These are phyloP conservation scores for Yamadazyma mexicana DNA, from an alignment of 1,139 yeast genomes.

Conservation along the genomic window DNA sequence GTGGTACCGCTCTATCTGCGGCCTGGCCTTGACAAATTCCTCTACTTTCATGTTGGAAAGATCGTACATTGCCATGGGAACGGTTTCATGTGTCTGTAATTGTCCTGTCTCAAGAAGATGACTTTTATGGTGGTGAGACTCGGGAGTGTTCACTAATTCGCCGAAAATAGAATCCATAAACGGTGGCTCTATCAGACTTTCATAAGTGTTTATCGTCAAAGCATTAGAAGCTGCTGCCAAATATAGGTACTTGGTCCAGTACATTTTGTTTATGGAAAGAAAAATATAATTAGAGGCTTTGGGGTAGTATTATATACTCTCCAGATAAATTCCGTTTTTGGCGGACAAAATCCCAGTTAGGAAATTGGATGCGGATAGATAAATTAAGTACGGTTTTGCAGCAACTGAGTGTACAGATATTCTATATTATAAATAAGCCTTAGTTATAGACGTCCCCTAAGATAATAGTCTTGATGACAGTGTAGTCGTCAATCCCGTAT, in stretches of 20 bases:
- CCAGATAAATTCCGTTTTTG: neutral
- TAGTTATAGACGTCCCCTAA: constrained; percentile 37
- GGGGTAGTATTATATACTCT: no score
- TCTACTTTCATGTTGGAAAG: constrained; percentile 5
- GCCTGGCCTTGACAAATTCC: constrained; percentile 3
- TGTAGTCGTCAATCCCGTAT: constrained; percentile 47
- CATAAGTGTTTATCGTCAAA: constrained; percentile 1
- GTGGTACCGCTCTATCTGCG: constrained; percentile 5
- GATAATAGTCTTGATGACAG: constrained; percentile 39
- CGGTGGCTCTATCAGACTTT: constrained; percentile 6
- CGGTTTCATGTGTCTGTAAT: neutral
- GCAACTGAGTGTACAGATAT: no score
- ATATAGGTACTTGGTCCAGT: neutral
- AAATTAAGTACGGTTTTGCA: no score
- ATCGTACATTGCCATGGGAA: constrained; percentile 1
- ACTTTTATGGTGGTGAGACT: constrained; percentile 6
- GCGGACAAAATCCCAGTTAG: constrained; percentile 7
- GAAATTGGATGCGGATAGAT: constrained; percentile 32
- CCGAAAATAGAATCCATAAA: constrained; percentile 24
- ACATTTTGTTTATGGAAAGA: neutral
- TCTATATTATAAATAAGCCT: no score
- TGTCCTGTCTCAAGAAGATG: constrained; percentile 7
- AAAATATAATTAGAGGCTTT: neutral
- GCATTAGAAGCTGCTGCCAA: neutral
- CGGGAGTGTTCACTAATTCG: constrained; percentile 12